phyloP scores from a whole-genome alignment of 306 rosid genomes.

The Castanea mollissima region DNA sequence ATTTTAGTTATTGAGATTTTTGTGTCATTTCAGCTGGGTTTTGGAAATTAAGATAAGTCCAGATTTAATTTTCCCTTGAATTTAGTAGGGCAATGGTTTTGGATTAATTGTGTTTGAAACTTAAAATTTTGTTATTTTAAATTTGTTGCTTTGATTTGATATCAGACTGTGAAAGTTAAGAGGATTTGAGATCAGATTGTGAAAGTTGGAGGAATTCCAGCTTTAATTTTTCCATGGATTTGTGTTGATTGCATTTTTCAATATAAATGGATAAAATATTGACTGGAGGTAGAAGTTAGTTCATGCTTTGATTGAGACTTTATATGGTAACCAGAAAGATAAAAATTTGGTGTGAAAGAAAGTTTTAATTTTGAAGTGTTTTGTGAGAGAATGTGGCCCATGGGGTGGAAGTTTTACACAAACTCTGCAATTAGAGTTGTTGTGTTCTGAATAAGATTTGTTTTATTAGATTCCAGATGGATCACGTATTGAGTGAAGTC shows the following conservation, averaged over 20 bases:
- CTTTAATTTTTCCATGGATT: not conserved
- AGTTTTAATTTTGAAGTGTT: too few relatives aligned
- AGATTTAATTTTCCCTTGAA: not conserved
- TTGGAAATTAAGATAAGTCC: not conserved
- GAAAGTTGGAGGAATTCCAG: not conserved
- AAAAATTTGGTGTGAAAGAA: too few relatives aligned
- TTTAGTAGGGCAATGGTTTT: not conserved
- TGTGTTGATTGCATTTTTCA: not conserved
- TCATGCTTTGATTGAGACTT: not conserved
- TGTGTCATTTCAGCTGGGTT: not conserved
- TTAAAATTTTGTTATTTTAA: not conserved
- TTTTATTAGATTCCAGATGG: not conserved
- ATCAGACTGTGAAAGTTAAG: not conserved
- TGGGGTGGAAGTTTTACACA: not conserved
- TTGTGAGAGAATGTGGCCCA: not conserved
- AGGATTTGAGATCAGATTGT: not conserved
- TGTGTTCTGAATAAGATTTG: not conserved
- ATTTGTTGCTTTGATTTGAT: not conserved
- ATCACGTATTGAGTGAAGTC: not conserved
- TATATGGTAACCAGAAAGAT: not conserved
- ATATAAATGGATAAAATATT: not conserved
- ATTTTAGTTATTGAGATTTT: not conserved
- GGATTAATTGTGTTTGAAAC: not conserved
- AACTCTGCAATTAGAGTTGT: not conserved
- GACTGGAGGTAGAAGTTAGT: not conserved